These are phyloP conservation scores for Nannizzia gypsea DNA, from an alignment of 2,329 filamentous ascomycete species.

Conservation along the genomic window DNA sequence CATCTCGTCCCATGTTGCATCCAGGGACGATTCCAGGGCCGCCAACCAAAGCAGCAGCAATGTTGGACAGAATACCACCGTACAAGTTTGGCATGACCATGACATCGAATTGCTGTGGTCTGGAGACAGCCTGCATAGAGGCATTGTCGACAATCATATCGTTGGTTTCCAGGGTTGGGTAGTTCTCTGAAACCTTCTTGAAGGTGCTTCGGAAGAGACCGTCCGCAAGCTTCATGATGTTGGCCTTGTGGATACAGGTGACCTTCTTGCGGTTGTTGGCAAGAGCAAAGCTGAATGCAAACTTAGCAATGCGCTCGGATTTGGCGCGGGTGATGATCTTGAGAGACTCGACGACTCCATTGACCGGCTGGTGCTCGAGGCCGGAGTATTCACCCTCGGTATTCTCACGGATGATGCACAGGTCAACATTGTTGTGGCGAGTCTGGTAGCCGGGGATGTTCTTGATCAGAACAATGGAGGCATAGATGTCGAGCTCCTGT, in stretches of 20 bases:
- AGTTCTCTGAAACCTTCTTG: constrained; percentile 85
- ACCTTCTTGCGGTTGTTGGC: constrained; percentile 99
- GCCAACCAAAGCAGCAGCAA: constrained; percentile 91
- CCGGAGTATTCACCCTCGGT: constrained; percentile 99
- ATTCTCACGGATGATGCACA: constrained; percentile 99
- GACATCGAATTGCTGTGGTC: constrained; percentile 96
- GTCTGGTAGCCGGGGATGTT: constrained; percentile 99
- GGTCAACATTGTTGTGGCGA: constrained; percentile 90
- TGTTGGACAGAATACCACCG: constrained; percentile 97
- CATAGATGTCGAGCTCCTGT: constrained; percentile 99
- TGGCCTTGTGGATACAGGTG: constrained; percentile 99
- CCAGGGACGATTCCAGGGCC: constrained; percentile 94
- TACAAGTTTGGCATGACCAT: constrained; percentile 99
- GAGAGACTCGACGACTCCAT: constrained; percentile 93
- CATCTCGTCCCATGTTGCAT: constrained; percentile 98
- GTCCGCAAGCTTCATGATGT: constrained; percentile 99
- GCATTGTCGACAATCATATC: constrained; percentile 99
- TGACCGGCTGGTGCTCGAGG: constrained; percentile 94
- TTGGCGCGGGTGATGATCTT: constrained; percentile 99
- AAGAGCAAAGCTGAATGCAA: constrained; percentile 93
- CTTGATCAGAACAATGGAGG: constrained; percentile 95
- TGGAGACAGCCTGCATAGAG: constrained; percentile 95
- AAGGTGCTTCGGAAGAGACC: constrained; percentile 98
- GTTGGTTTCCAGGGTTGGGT: constrained; percentile 87
- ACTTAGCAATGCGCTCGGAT: constrained; percentile 98